Conservation (phyloP, 139 green algal species). For the Chlamydomonas schloesseri region DNA sequence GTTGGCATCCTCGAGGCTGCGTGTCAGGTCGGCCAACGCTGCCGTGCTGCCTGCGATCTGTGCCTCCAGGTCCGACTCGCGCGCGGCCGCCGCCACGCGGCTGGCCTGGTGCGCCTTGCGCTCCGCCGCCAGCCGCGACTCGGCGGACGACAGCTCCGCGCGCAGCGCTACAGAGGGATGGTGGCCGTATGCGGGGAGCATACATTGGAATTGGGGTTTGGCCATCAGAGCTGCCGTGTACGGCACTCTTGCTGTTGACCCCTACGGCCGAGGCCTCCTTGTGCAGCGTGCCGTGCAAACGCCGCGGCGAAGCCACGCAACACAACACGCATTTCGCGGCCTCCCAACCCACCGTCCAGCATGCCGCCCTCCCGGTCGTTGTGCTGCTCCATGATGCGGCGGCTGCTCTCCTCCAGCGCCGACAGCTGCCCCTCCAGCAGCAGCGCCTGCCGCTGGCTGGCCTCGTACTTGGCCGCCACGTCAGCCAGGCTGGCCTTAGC, state of each 20-base stretch:
- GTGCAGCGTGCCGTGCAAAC: no score
- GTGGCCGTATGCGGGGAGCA: no score
- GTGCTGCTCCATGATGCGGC: slow-evolving; percentile 39
- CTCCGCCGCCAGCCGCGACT: slow-evolving; percentile 76
- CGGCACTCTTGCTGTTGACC: no score
- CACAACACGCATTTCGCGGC: no score
- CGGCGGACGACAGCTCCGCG: slow-evolving; percentile 62
- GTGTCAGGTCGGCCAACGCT: slow-evolving; percentile 67
- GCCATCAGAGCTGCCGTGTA: no score
- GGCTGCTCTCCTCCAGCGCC: slow-evolving; percentile 59
- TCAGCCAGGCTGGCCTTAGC: slow-evolving; percentile 37
- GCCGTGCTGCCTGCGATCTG: slow-evolving; percentile 58
- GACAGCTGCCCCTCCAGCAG: slow-evolving; percentile 60
- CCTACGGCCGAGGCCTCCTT: no score
- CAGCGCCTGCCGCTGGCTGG: slow-evolving; percentile 30
- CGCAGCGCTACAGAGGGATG: slow-evolving; percentile 53
- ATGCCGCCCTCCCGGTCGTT: slow-evolving; percentile 53
- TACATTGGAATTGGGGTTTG: no score
- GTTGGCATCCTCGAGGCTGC: slow-evolving; percentile 48
- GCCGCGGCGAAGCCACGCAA: no score
- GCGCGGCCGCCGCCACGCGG: slow-evolving; percentile 50
- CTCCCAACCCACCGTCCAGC: slow-evolving; percentile 54
- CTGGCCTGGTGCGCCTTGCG: slow-evolving; percentile 50
- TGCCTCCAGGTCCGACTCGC: slow-evolving; percentile 74
- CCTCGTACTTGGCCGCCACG: slow-evolving; percentile 42